A percentile compares a stretch with the other conserved stretches of the same genome.
Evolutionary conservation across 1,139 yeast genomes (phyloP).

Genomic region (Zhuliangozyma parablackwelliae): DNA sequence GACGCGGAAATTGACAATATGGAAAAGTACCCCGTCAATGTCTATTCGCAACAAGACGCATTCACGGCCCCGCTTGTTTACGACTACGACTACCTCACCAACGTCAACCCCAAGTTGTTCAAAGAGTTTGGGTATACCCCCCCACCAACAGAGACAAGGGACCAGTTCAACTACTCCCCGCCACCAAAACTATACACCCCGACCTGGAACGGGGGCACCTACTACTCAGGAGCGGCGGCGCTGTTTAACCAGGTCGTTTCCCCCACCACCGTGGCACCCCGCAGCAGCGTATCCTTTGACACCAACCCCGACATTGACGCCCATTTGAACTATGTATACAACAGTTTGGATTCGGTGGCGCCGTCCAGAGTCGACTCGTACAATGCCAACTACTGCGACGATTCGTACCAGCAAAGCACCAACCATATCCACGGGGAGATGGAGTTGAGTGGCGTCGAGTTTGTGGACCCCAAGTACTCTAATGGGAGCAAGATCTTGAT

Average conservation of each 20-base stretch:
- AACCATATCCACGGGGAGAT: conserved; percentile 45
- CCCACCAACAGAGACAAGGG: conserved; percentile 13
- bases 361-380: conserved; percentile 2
- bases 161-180: conserved; percentile 6
- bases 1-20: conserved; percentile 3
- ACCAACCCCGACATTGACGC: conserved; percentile 7
- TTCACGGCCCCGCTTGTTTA: conserved; percentile 43
- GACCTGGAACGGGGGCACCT: conserved; percentile 13
- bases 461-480: conserved; percentile 15
- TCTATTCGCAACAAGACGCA: conserved; percentile 9
- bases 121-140: conserved; percentile 33
- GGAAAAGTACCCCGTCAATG: conserved; percentile 5
- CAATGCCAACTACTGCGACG: conserved; percentile 16
- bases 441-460: conserved; percentile 42
- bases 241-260: conserved; percentile 4
- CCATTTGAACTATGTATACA: conserved; percentile 9
- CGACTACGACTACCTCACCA: conserved; percentile 40
- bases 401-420: conserved; percentile 23
- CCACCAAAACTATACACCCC: conserved; percentile 23
- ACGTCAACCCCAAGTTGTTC: conserved; percentile 36
- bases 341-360: neutral
- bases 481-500: conserved; percentile 30
- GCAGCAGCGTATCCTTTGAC: conserved; percentile 11
- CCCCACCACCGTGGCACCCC: conserved; percentile 12
- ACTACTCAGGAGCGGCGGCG: neutral